Percentiles rank a stretch among this genome's conserved stretches.
phyloP scores from a whole-genome alignment of 2,329 filamentous ascomycete genomes.

The Cadophora gregata region DNA sequence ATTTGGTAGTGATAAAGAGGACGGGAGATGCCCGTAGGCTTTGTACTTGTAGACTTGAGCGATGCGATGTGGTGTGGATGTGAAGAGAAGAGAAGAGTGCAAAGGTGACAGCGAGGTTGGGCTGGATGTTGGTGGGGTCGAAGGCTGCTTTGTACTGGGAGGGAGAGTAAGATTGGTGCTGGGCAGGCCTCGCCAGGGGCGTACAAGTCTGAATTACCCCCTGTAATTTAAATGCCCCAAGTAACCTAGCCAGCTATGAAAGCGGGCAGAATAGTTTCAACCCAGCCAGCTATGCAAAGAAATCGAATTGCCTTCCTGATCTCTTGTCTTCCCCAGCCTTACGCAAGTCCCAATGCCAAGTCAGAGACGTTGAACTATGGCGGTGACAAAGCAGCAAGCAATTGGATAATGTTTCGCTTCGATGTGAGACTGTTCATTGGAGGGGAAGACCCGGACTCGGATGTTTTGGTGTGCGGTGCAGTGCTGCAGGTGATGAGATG shows the following conservation, averaged over 20 bases:
- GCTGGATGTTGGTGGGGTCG: constrained; percentile 17
- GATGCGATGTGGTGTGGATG: constrained; percentile 1
- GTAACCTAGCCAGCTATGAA: neutral
- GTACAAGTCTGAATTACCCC: neutral
- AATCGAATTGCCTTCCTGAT: neutral
- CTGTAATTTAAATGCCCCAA: neutral
- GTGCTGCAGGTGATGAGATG: constrained; percentile 16
- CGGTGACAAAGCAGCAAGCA: constrained; percentile 18
- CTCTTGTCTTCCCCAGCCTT: constrained; percentile 13
- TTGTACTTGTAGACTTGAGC: neutral
- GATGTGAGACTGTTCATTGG: constrained; percentile 5
- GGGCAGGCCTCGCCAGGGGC: constrained; percentile 7
- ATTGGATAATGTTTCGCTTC: constrained; percentile 10
- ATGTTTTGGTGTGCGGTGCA: constrained; percentile 8
- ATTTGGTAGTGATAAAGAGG: neutral
- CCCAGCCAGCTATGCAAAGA: neutral
- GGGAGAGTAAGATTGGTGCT: neutral
- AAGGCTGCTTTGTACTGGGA: constrained; percentile 17
- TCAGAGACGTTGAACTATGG: neutral
- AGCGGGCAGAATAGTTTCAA: neutral
- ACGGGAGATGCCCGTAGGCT: constrained; percentile 8
- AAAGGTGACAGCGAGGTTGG: constrained; percentile 14
- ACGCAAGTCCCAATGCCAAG: constrained; percentile 10
- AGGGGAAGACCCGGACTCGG: constrained; percentile 6
- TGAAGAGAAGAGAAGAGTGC: neutral